A percentile compares a stretch with the other conserved stretches of the same genome.
These are phyloP conservation scores for Pythium rishiriense DNA, from an alignment of 352 stramenopile species.

Conservation along the genomic window DNA sequence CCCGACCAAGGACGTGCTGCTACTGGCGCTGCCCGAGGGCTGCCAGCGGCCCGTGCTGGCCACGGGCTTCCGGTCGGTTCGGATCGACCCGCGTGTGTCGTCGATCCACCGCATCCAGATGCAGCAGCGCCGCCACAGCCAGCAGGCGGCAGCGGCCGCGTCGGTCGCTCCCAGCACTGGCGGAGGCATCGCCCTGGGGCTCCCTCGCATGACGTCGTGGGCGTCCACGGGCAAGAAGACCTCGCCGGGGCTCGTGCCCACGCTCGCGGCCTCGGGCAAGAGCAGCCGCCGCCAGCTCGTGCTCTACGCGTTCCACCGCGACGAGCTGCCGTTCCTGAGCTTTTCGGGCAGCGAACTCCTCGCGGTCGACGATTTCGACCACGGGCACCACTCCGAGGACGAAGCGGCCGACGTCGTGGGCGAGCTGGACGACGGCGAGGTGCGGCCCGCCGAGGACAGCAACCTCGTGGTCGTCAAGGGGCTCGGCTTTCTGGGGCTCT, in stretches of 20 bases:
- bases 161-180: not conserved
- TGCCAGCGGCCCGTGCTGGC: conserved; percentile 42
- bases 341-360: conserved; percentile 39
- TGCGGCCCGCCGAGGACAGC: conserved; percentile 23
- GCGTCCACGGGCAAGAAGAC: not conserved
- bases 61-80: conserved; percentile 48
- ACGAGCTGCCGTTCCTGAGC: conserved; percentile 61
- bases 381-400: not conserved
- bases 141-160: not conserved
- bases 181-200: not conserved
- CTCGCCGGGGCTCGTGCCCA: not conserved
- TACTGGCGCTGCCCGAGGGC: conserved; percentile 52
- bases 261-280: not conserved
- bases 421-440: conserved; percentile 18
- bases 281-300: conserved; percentile 21
- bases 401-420: conserved; percentile 24
- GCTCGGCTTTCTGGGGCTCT: conserved; percentile 43
- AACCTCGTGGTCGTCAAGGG: conserved; percentile 57
- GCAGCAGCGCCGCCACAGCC: conserved; percentile 14
- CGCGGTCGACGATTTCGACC: conserved; percentile 31
- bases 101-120: conserved; percentile 45
- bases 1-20: conserved; percentile 53
- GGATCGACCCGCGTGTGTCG: conserved; percentile 36
- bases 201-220: conserved; percentile 7
- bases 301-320: conserved; percentile 64